Evolutionary conservation across 192 early-diverging fungal species (phyloP).

Genomic region (Coemansia sp.): DNA sequence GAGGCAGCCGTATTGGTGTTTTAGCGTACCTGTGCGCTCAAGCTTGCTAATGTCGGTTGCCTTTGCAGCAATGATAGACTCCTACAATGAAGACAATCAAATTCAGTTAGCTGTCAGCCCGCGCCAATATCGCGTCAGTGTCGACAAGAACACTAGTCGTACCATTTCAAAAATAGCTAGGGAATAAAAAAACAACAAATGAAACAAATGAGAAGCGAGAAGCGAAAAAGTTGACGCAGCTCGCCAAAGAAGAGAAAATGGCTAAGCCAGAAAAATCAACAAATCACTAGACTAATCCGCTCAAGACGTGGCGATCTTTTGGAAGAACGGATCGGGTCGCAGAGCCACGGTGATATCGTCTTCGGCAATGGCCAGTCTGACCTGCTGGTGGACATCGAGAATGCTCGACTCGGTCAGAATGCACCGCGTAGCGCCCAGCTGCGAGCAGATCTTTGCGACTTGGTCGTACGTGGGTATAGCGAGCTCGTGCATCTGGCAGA

Average conservation of each 20-base stretch:
- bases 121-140: background rate
- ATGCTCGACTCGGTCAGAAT: conserved; percentile 64
- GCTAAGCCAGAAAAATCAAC: background rate
- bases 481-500: conserved; percentile 66
- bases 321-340: conserved; percentile 61
- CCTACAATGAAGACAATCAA: conserved; percentile 17
- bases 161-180: background rate
- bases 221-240: background rate
- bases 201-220: background rate
- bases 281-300: background rate
- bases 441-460: conserved; percentile 61
- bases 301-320: conserved; percentile 45
- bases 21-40: conserved; percentile 49
- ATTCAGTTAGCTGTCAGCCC: background rate
- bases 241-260: background rate
- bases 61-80: conserved; percentile 52
- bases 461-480: conserved; percentile 60
- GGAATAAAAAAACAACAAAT: background rate
- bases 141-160: background rate
- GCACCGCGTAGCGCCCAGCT: conserved; percentile 61
- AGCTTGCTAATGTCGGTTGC: conserved; percentile 49
- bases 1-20: background rate
- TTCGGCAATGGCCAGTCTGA: conserved; percentile 71
- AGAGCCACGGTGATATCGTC: conserved; percentile 80
- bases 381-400: conserved; percentile 64